Base-by-base conservation (phyloP, 164 flowering plant species). In the Vitis amurensis region DNA sequence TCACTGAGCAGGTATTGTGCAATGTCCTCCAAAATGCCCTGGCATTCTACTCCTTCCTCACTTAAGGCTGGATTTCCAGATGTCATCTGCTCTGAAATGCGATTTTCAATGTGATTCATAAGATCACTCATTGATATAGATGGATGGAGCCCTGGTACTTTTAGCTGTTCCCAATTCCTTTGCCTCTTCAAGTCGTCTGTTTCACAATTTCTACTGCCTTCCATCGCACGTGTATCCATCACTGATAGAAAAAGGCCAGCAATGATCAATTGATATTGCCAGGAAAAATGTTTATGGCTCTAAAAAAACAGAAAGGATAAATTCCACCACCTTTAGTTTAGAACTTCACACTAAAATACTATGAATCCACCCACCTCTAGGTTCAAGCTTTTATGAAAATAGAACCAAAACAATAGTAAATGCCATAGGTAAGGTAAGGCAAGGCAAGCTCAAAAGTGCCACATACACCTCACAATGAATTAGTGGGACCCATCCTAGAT, bases 51-150 rank as follows among this genome's bases (percentile, higher is more conserved):
- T 63, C 69, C 84, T 59, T 80, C 80, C 14, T 60, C 85, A 8
- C 83, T 55, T 19, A 81, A 71, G 11, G 84, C 69, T 3, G 86
- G 81, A 76, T 81, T 81, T 17, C 85, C 84, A 9, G 88, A 75
- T 7, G 78, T 83, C 75, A 76, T 79, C 73, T 86, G 93, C 44
- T 89, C 93, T 30, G 94, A 83, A 59, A 90, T 76, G 69, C 89
- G 78, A 56, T 80, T 61, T 64, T 79, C 97, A 63, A 91, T 85
- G 77, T 89, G 97, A 80, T 65, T 86, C 80, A 89, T 80, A 56
- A 91, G 83, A 77, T 91, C 97, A 72, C 76, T 87, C 90, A 89
- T 81, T 10, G 95, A 91, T 87, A 91, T 90, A 30, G 96, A 86
- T 14, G 82, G 79, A n/a, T 65, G 88, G 8, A 93, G 55, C 11